Conservation (phyloP, 164 flowering plant genomes). For the Vitis rotundifolia region DNA sequence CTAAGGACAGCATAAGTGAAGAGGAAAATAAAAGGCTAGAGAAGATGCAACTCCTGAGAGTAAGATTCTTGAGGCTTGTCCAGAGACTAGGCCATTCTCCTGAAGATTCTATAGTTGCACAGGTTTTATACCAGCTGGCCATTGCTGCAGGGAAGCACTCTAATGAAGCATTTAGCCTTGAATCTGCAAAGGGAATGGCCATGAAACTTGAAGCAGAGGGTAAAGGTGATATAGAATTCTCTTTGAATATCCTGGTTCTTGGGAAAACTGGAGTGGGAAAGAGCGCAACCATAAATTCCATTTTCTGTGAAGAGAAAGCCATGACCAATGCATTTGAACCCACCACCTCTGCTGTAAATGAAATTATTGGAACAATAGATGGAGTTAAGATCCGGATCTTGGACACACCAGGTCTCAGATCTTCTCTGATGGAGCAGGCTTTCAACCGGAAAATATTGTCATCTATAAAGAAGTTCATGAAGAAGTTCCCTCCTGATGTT, state of each 20-base stretch:
- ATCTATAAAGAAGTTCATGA: slow-evolving; percentile 54
- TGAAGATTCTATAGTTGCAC: slow-evolving; percentile 57
- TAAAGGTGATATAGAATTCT: slow-evolving; percentile 54
- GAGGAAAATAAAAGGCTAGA: slow-evolving; percentile 62
- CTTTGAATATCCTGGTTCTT: slow-evolving; percentile 66
- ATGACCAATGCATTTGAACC: slow-evolving; percentile 62
- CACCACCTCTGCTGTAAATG: slow-evolving; percentile 54
- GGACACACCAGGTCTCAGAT: slow-evolving; percentile 83
- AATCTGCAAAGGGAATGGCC: slow-evolving; percentile 52
- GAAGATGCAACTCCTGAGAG: slow-evolving; percentile 53
- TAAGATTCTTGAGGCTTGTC: slow-evolving; percentile 74
- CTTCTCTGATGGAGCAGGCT: slow-evolving; percentile 59
- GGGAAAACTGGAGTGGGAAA: slow-evolving; percentile 94
- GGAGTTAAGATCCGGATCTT: slow-evolving; percentile 70
- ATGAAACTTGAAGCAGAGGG: slow-evolving; percentile 53
- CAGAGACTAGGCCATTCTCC: slow-evolving; percentile 62
- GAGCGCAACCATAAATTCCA: slow-evolving; percentile 90
- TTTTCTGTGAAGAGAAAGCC: slow-evolving; percentile 66
- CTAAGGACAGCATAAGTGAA: slow-evolving; percentile 47
- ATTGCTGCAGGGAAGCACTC: slow-evolving; percentile 47
- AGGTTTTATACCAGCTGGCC: slow-evolving; percentile 59
- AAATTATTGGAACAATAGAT: slow-evolving; percentile 55
- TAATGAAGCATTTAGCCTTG: slow-evolving; percentile 38
- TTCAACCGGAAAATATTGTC: slow-evolving; percentile 54
- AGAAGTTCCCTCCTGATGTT: slow-evolving; percentile 71